phyloP scores from a whole-genome alignment of 345 rosid species.

The Corchorus olitorius region DNA sequence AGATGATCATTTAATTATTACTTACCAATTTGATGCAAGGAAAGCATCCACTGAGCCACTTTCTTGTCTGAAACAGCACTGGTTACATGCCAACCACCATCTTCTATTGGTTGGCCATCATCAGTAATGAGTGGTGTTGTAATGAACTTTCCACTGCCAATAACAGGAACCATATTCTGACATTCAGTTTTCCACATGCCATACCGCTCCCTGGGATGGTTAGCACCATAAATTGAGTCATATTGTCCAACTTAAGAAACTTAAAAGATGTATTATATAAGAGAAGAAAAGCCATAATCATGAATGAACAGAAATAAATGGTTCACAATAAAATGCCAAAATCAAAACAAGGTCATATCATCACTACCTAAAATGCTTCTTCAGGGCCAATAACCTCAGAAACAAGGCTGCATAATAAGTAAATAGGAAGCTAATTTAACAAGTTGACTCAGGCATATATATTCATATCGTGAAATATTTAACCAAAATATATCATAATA shows the following conservation, averaged over 20 bases:
- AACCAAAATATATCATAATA: neutral
- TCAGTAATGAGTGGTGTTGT: constrained; percentile 65
- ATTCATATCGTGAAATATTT: neutral
- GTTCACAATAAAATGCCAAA: constrained; percentile 11
- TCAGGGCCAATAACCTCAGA: neutral
- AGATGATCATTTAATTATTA: constrained; percentile 18
- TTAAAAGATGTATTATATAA: constrained; percentile 7
- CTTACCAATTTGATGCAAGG: constrained; percentile 85
- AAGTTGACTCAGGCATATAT: neutral
- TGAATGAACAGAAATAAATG: neutral
- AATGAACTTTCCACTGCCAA: constrained; percentile 76
- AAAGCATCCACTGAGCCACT: constrained; percentile 79
- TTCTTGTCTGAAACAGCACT: constrained; percentile 58
- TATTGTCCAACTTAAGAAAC: constrained; percentile 11
- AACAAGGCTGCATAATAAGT: neutral
- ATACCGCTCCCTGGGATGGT: constrained; percentile 73
- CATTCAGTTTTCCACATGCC: constrained; percentile 76
- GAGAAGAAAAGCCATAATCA: neutral
- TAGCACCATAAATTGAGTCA: constrained; percentile 28
- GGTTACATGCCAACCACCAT: constrained; percentile 37
- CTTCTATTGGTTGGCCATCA: constrained; percentile 60
- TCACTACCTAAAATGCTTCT: neutral
- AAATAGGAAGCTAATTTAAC: neutral
- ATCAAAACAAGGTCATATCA: constrained; percentile 14
- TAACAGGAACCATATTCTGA: constrained; percentile 71